Conservation (phyloP, 2,329 filamentous ascomycete species). For the Raffaelea ambrosiae region DNA sequence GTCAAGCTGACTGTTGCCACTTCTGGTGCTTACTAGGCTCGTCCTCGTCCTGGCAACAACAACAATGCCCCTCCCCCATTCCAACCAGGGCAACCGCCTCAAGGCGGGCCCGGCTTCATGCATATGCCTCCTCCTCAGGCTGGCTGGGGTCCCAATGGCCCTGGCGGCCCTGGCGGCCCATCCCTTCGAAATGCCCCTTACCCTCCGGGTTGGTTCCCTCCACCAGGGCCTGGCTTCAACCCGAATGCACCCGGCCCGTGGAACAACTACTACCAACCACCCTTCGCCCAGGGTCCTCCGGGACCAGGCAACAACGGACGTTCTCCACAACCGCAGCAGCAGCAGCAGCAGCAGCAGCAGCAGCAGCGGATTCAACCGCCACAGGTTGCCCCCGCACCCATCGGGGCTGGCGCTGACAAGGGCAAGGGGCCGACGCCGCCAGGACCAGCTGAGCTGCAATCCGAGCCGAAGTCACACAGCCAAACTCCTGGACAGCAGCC, state of each 20-base stretch:
- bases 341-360: slow-evolving; percentile 19
- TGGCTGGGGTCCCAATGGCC: not conserved
- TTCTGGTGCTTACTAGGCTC: slow-evolving; percentile 20
- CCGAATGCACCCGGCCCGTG: slow-evolving; percentile 52
- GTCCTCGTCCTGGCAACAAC: slow-evolving; percentile 22
- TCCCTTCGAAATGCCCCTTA: slow-evolving; percentile 51
- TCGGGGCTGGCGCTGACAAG: slow-evolving; percentile 41
- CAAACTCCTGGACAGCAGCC: slow-evolving; percentile 25
- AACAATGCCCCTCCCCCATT: slow-evolving; percentile 24
- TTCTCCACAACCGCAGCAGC: slow-evolving; percentile 18
- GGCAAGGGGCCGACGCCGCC: slow-evolving; percentile 14
- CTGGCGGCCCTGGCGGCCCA: slow-evolving; percentile 15
- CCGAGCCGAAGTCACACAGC: slow-evolving; percentile 46
- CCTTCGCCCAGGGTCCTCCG: slow-evolving; percentile 16
- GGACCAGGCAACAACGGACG: slow-evolving; percentile 20
- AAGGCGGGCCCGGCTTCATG: slow-evolving; percentile 19
- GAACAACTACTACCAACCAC: slow-evolving; percentile 53
- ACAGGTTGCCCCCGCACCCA: slow-evolving; percentile 40
- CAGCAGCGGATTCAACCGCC: slow-evolving; percentile 7
- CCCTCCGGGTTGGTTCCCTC: slow-evolving; percentile 71
- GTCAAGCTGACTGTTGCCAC: not conserved
- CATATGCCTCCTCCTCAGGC: slow-evolving; percentile 20
- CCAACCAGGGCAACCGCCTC: slow-evolving; percentile 16
- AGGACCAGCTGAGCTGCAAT: slow-evolving; percentile 31
- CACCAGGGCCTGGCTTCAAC: slow-evolving; percentile 61